Conservation (phyloP, 495 filamentous ascomycete species). For the Chaetomium tenue region DNA sequence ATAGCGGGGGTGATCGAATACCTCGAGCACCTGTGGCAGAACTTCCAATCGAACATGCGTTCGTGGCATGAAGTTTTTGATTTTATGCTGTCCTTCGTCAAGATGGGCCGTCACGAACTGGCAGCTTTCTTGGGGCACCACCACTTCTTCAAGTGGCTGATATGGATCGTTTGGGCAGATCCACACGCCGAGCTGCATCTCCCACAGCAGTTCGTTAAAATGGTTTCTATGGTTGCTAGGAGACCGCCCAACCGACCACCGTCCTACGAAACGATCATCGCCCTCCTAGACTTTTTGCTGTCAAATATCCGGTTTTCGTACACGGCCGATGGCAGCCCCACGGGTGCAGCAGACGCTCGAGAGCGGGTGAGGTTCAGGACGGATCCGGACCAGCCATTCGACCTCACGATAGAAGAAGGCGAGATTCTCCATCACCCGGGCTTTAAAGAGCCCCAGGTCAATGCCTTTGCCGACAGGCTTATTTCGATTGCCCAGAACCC, state of each 20-base stretch:
- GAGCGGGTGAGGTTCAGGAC: conserved; percentile 30
- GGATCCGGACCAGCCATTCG: conserved; percentile 33
- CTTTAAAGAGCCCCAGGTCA: conserved; percentile 31
- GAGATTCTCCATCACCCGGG: conserved; percentile 46
- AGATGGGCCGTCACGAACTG: conserved; percentile 54
- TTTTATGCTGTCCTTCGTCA: conserved; percentile 59
- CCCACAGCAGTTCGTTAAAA: conserved; percentile 41
- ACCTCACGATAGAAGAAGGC: conserved; percentile 42
- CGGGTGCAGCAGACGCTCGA: conserved; percentile 7
- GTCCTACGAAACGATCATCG: conserved; percentile 53
- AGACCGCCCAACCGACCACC: conserved; percentile 51
- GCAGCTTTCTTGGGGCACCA: conserved; percentile 53
- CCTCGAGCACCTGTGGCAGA: conserved; percentile 56
- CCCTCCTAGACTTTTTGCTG: conserved; percentile 53
- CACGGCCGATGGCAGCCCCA: conserved; percentile 6
- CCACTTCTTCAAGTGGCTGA: conserved; percentile 53
- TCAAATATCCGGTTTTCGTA: conserved; percentile 42
- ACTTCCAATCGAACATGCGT: conserved; percentile 55
- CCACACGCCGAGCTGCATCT: conserved; percentile 38
- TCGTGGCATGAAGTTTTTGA: conserved; percentile 83
- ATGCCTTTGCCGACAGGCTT: conserved; percentile 53
- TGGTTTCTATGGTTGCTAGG: conserved; percentile 48
- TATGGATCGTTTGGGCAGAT: conserved; percentile 65
- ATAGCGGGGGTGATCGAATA: conserved; percentile 40
- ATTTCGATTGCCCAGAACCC: conserved; percentile 50